phyloP scores from a whole-genome alignment of 257 asterid species.

The Hygrophila difformis region DNA sequence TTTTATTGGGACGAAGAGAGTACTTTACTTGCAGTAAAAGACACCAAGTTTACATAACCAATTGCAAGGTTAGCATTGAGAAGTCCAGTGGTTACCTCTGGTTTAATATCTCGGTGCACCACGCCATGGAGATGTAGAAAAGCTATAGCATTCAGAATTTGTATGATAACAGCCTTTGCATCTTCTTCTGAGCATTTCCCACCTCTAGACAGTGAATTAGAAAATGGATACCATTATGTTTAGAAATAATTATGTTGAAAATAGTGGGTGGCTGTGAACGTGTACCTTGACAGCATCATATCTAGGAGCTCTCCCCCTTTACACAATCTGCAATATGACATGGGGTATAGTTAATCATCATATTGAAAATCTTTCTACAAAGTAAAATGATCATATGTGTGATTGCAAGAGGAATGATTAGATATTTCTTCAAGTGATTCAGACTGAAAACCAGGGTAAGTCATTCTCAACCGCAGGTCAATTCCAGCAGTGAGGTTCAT shows the following conservation, averaged over 20 bases:
- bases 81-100: slow-evolving; percentile 37
- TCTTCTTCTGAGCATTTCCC: slow-evolving; percentile 59
- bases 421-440: not conserved
- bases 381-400: not conserved
- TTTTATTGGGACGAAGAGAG: too few species aligned
- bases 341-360: not conserved
- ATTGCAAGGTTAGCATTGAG: not conserved
- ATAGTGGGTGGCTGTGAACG: slow-evolving; percentile 1
- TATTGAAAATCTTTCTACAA: not conserved
- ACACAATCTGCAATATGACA: slow-evolving; percentile 44
- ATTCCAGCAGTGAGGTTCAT: too few species aligned
- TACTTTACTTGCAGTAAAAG: too few species aligned
- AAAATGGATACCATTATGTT: not conserved
- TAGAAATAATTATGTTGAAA: not conserved
- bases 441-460: not conserved
- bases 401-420: not conserved
- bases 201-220: slow-evolving; percentile 27
- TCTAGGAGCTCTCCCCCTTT: slow-evolving; percentile 78
- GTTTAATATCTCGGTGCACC: slow-evolving; percentile 73
- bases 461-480: not conserved
- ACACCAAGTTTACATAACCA: not conserved
- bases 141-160: slow-evolving; percentile 46
- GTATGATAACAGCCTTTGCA: slow-evolving; percentile 44
- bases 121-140: slow-evolving; percentile 50
- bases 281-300: slow-evolving; percentile 50